Conservation (phyloP, 208 protist genomes). For the Trichomonas tenax region DNA sequence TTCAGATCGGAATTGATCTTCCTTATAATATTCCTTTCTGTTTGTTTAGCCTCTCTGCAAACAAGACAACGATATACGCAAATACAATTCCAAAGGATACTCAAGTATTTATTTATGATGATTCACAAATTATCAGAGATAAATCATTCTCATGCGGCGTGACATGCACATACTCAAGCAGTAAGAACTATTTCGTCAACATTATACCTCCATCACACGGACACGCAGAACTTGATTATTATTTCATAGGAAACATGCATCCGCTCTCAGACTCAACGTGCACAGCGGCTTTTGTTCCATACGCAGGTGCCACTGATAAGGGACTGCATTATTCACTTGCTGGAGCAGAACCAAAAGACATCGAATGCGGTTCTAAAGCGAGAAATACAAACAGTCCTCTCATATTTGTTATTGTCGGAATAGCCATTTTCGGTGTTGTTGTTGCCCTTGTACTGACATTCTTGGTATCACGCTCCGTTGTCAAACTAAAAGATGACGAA, state of each 20-base stretch:
- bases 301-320: neutral
- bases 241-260: neutral
- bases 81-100: neutral
- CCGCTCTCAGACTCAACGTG: neutral
- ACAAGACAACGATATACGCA: neutral
- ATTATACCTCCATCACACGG: neutral
- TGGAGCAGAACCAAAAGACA: neutral
- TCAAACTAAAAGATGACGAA: neutral
- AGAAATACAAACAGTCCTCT: neutral
- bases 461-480: neutral
- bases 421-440: neutral
- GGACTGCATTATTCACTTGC: neutral
- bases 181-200: neutral
- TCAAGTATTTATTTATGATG: neutral
- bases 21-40: neutral
- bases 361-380: neutral
- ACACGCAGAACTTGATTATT: neutral
- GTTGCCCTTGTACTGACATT: neutral
- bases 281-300: neutral
- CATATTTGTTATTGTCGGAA: neutral
- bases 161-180: neutral
- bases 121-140: neutral
- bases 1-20: neutral
- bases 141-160: neutral
- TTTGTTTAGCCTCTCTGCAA: neutral